These are phyloP conservation scores for Aspergillus asperescens DNA, from an alignment of 495 filamentous ascomycete genomes.

Conservation along the genomic window DNA sequence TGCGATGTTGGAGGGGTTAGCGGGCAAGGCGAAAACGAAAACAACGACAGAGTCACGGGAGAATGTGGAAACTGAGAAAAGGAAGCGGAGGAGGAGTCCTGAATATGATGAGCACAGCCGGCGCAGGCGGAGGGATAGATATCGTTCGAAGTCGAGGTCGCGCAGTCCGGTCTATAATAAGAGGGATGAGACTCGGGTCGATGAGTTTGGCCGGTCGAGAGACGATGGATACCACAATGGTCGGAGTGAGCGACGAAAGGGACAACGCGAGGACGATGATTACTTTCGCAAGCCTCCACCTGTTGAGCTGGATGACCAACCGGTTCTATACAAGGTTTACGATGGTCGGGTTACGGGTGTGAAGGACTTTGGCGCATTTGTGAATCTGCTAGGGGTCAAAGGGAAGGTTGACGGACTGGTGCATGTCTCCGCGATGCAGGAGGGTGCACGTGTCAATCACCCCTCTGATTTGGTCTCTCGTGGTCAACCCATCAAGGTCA, in stretches of 20 bases:
- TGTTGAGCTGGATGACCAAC: conserved; percentile 74
- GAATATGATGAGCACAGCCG: conserved; percentile 54
- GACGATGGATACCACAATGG: conserved; percentile 42
- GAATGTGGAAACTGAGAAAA: conserved; percentile 23
- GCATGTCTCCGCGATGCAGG: conserved; percentile 90
- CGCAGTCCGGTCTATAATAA: conserved; percentile 39
- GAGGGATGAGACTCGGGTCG: conserved; percentile 50
- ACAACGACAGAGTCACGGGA: conserved; percentile 22
- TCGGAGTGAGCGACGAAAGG: conserved; percentile 35
- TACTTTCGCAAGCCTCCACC: conserved; percentile 66
- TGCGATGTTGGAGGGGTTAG: conserved; percentile 80
- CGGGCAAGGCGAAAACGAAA: conserved; percentile 50
- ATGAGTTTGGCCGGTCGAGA: conserved; percentile 57
- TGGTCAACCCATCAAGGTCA: conserved; percentile 85
- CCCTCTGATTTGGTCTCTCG: conserved; percentile 79
- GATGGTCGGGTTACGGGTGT: conserved; percentile 83
- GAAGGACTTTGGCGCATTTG: conserved; percentile 94
- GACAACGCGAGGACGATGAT: conserved; percentile 49
- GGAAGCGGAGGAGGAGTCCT: conserved; percentile 64
- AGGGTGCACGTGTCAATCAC: conserved; percentile 82
- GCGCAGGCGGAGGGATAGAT: conserved; percentile 46
- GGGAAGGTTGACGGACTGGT: conserved; percentile 92
- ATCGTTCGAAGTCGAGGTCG: conserved; percentile 54
- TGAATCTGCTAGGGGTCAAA: conserved; percentile 79
- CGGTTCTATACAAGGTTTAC: conserved; percentile 83